Evolutionary conservation across 2,329 filamentous ascomycete species (phyloP), one percentile per base, ranked within the genome.

Genomic region (Cladophialophora bantiana): DNA sequence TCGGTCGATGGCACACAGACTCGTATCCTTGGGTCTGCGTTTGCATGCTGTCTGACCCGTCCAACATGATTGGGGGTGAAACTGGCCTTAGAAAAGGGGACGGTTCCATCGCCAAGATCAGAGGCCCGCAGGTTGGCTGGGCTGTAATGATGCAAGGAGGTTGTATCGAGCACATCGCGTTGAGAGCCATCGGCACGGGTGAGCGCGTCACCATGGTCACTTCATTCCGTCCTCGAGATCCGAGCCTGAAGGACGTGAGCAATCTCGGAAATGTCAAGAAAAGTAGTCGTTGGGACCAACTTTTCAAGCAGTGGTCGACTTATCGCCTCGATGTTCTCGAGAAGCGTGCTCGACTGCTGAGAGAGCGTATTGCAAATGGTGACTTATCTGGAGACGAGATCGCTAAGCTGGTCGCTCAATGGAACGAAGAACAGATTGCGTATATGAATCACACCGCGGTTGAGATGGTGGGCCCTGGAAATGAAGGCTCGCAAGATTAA

Each of bases 61-160:
- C 66, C 7, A 68, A 66, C 10, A 76, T 76, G 75, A 50, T 71
- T 1, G 74, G 75, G 4, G 75, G 74, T 4, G 75, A 76, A 64
- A 76, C 74, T 7, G 71, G 70, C 26, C 70, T 76, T 9, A 69
- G 68, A 7, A 73, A 65, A 36, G 70, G 73, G 13, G 50, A 75
- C 54, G 73, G 73, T 34, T 60, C 59, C 12, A 56, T 63, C n/a
- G 56, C 56, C 26, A 65, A 71, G 60, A 63, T 71, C 31, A 62
- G 68, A 58, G 71, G 69, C 9, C 72, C 72, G 4, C 50, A 54
- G 13, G 54, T 75, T 7, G 75, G 74, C n/a, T 71, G 71, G 62
- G 72, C 71, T 4, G 72, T 75, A 3, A 70, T 75, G 55, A 70
- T 75, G 34, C 74, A 76, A 69, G 74, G 74, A n/a, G 68, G 73